These are phyloP conservation scores for Phlyctochytrium arcticum DNA, from an alignment of 192 early-diverging fungal species.

Conservation along the genomic window DNA sequence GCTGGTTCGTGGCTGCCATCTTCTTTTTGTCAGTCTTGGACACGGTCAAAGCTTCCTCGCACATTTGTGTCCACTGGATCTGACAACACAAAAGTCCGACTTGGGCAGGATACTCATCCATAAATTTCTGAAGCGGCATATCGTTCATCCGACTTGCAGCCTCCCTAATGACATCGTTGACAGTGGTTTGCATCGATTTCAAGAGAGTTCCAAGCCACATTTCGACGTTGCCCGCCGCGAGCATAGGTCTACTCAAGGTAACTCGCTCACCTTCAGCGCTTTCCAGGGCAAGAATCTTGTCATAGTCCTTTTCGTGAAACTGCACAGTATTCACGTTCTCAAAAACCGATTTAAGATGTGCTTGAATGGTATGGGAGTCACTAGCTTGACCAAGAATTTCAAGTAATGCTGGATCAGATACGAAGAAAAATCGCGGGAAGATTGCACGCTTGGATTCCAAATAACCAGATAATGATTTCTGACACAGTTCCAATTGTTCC, in stretches of 20 bases:
- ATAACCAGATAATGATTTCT: constrained; percentile 61
- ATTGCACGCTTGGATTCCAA: constrained; percentile 62
- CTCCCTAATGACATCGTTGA: constrained; percentile 61
- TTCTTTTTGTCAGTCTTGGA: constrained; percentile 64
- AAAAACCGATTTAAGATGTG: constrained; percentile 57
- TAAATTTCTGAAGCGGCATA: constrained; percentile 57
- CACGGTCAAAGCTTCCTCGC: constrained; percentile 50
- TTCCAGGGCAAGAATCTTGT: constrained; percentile 60
- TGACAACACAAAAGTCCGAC: constrained; percentile 58
- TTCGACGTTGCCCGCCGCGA: constrained; percentile 60
- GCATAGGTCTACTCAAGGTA: constrained; percentile 49
- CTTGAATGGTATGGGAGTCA: constrained; percentile 65
- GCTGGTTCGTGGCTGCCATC: constrained; percentile 54
- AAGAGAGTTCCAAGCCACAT: constrained; percentile 59
- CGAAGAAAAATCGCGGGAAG: constrained; percentile 64
- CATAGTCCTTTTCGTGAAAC: constrained; percentile 67
- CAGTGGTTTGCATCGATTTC: constrained; percentile 49
- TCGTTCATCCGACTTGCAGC: constrained; percentile 53
- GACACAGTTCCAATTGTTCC: constrained; percentile 62
- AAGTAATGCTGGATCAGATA: constrained; percentile 59
- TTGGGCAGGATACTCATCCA: constrained; percentile 65
- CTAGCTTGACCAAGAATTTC: constrained; percentile 64
- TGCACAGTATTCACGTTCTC: constrained; percentile 55
- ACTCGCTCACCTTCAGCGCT: constrained; percentile 60
- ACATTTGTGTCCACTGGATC: constrained; percentile 61